Evolutionary conservation across 176 grass and related monocot genomes (phyloP).

Genomic region (Thalia dealbata): DNA sequence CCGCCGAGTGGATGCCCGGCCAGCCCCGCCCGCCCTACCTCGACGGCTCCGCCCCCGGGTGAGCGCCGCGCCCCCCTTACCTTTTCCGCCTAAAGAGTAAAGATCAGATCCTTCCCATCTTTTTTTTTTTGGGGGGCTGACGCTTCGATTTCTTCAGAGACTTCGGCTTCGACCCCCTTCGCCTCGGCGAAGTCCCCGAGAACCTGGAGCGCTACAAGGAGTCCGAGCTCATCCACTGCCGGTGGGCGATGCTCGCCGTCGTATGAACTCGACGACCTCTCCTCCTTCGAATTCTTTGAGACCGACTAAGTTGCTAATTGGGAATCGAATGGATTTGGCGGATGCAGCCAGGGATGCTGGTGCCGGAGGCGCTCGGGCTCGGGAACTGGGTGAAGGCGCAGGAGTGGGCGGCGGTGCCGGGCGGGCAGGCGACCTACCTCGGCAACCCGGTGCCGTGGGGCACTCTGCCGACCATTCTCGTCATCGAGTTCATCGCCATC

Average conservation of each 20-base stretch:
- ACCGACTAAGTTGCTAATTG: too few relatives aligned
- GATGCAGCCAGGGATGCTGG: slow-evolving; percentile 63
- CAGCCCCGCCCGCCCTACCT: slow-evolving; percentile 90
- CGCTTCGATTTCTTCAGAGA: slow-evolving; percentile 32
- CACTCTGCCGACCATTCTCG: slow-evolving; percentile 74
- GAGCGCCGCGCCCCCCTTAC: background rate
- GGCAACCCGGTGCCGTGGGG: slow-evolving; percentile 94
- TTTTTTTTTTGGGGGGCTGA: background rate
- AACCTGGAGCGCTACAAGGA: slow-evolving; percentile 99
- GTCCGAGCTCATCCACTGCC: slow-evolving; percentile 97
- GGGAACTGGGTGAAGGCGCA: slow-evolving; percentile 99
- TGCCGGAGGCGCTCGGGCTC: slow-evolving; percentile 83
- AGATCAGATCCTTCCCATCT: too few relatives aligned
- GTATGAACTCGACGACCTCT: slow-evolving; percentile 19
- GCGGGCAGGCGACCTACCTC: slow-evolving; percentile 81
- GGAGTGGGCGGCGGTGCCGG: slow-evolving; percentile 86
- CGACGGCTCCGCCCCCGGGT: slow-evolving; percentile 88
- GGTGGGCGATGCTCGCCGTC: slow-evolving; percentile 97
- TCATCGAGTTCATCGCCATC: slow-evolving; percentile 87
- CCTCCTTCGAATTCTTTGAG: too few relatives aligned
- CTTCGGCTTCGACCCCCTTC: slow-evolving; percentile 83
- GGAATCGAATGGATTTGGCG: too few relatives aligned
- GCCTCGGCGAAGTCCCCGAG: slow-evolving; percentile 70
- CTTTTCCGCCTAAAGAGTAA: too few relatives aligned
- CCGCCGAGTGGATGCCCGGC: slow-evolving; percentile 97